phyloP scores from a whole-genome alignment of 768 basidiomycete species.

The Royoungia palumana region DNA sequence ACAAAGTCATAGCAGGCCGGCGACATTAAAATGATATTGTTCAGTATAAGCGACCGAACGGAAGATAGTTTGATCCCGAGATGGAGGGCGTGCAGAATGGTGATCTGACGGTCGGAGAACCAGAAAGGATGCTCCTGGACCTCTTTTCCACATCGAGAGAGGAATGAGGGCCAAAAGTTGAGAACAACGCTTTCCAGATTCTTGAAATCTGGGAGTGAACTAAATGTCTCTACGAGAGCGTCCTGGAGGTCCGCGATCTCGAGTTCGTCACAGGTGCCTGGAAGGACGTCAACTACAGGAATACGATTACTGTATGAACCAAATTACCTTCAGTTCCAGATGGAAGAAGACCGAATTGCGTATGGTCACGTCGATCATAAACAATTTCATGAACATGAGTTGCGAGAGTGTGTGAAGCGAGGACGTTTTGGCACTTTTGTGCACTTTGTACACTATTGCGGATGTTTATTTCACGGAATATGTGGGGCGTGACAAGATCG shows the following conservation, averaged over 20 bases:
- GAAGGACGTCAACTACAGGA: not conserved
- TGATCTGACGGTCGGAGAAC: slow-evolving; percentile 30
- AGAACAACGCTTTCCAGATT: slow-evolving; percentile 22
- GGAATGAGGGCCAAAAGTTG: slow-evolving; percentile 33
- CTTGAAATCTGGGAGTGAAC: slow-evolving; percentile 16
- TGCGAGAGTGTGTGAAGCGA: slow-evolving; percentile 22
- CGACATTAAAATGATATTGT: slow-evolving; percentile 27
- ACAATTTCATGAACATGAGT: slow-evolving; percentile 26
- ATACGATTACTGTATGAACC: too few species aligned
- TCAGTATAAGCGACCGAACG: slow-evolving; percentile 23
- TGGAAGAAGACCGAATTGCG: slow-evolving; percentile 22
- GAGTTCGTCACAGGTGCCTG: slow-evolving; percentile 24
- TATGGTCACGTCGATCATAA: slow-evolving; percentile 28
- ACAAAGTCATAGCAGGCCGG: slow-evolving; percentile 27
- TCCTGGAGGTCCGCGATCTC: slow-evolving; percentile 33
- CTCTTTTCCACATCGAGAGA: slow-evolving; percentile 20
- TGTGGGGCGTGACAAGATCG: slow-evolving; percentile 24
- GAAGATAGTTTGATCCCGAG: slow-evolving; percentile 17
- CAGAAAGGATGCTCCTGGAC: slow-evolving; percentile 29
- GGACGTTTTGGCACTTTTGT: slow-evolving; percentile 21
- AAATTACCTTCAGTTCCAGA: slow-evolving; percentile 12
- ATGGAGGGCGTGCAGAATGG: slow-evolving; percentile 24
- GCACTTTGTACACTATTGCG: slow-evolving; percentile 26
- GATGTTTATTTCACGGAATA: slow-evolving; percentile 23
- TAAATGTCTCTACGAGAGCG: slow-evolving; percentile 24